These are phyloP conservation scores for Aegilops sharonensis DNA, from an alignment of 176 grass and related monocot genomes.

Conservation along the genomic window DNA sequence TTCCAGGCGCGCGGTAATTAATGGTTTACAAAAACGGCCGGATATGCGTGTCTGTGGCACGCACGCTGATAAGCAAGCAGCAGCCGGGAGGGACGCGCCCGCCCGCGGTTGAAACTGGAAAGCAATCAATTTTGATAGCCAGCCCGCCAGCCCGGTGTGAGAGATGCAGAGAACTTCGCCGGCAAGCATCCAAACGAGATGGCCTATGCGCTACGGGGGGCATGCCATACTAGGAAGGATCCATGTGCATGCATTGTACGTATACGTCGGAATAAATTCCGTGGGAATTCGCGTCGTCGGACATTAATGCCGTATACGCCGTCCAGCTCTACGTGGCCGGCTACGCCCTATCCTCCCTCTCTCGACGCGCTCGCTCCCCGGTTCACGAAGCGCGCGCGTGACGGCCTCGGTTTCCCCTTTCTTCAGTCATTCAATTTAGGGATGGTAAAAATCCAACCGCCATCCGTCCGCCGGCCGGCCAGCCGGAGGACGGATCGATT, in stretches of 20 bases:
- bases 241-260: not conserved
- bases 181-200: not conserved
- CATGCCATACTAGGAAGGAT: not conserved
- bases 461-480: not conserved
- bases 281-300: not conserved
- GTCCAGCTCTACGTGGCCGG: not conserved
- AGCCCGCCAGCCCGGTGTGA: not conserved
- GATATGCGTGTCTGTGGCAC: not conserved
- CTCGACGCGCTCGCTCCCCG: not conserved
- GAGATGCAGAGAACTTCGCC: not conserved
- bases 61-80: not conserved
- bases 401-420: slow-evolving; percentile 20
- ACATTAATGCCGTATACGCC: not conserved
- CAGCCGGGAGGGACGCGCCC: not conserved
- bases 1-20: not conserved
- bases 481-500: not conserved
- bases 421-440: not conserved
- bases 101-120: not conserved
- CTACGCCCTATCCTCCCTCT: not conserved
- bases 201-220: no score
- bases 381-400: slow-evolving; percentile 26
- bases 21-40: not conserved
- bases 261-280: not conserved
- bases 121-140: not conserved
- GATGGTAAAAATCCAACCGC: not conserved